Base-by-base conservation (phyloP, 768 basidiomycete genomes). In the Trametes meyenii region DNA sequence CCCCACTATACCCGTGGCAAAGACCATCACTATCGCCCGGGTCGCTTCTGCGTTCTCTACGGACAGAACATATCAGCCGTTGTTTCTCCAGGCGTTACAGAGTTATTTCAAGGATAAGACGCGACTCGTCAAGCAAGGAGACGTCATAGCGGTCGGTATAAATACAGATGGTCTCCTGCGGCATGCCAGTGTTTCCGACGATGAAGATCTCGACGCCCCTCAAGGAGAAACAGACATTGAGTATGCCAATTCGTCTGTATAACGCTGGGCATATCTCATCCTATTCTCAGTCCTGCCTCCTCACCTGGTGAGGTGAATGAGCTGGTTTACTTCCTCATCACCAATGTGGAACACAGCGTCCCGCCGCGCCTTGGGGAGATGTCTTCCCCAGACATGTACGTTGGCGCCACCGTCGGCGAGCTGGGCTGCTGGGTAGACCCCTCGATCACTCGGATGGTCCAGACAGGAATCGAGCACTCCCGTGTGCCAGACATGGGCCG, bases 371-470 rank as follows among this genome's bases (percentile, higher is more conserved):
- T 70, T n/a, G 72, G 75, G 42, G 72, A 73, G 44, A 70, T 56
- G 60, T 45, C 46, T 35, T 69, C 63, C 38, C 73, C 74, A 21
- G 85, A 87, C 62, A 71, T 83, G 6, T 83, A 85, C 65, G 76
- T 82, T 23, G 83, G 85, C 16, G 81, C 81, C 1, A 79, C 81
- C 0, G 72, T 81, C 19, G 91, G 90, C 5, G 85, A 92, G 67
- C 71, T 95, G 17, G 96, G 96, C 0, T 96, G 90, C 68, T 91
- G 90, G 83, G 80, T 97, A 19, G 92, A 98, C 67, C 75, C 86
- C 1, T 71, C 78, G 1, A 70, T 81, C 7, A 96, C 96, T 19
- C 85, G 86, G 55, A 84, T 98, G 68, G 73, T 90, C 8, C 92
- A 96, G 72, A 81, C 85, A 0, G 95, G 96, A 0, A 68, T 92